Base-by-base conservation (phyloP, 2,329 filamentous ascomycete genomes). In the Cercospora zeae-maydis region DNA sequence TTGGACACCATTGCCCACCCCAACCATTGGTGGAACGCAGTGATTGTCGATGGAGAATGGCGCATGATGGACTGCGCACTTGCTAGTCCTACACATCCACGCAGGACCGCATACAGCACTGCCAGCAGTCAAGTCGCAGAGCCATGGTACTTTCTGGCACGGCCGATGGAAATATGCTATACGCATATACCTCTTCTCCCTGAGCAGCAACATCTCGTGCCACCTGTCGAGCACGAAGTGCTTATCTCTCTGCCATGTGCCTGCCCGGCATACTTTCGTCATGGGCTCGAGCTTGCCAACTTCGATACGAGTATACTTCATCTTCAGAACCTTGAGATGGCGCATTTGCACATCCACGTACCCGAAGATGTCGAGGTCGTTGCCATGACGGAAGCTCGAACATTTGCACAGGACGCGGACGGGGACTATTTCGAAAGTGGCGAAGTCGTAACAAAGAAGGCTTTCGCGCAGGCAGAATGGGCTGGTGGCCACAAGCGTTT, bases 1-100 rank as follows among this genome's bases (percentile, higher is more conserved):
- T 81, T 92, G 47, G 90, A 90, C 65, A 88, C 89, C 62, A 86
- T 93, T 75, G 91, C 91, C n/a, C 86, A 88, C 31, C 84, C 93
- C 0, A 99, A 99, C 72, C 95, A 99, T 78, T 98, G 90, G 87
- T 99, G 95, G 95, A 99, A 99, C 70, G 88, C 92, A 0, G 91
- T 98, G 16, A 80, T 97, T 36, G 88, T 97, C 8, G 95, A 99
- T 75, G 89, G 90, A 21, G 92, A 97, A 77, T 99, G 95, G 95
- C 89, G 95, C 56, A 90, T 98, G 68, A 91, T 99, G 80, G 95
- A 99, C 76, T 95, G 92, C 75, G 96, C 92, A 36, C 82, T 99
- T 53, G 92, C 95, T 3, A 93, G 89, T 66, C 93, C 93, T 11
- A 96, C 93, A 0, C 92, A 98, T 71, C 93, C 95, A 9, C 87